Percentiles rank a stretch among this genome's conserved stretches.
phyloP scores from a whole-genome alignment of 2,329 filamentous ascomycete genomes.

The Acephala macrosclerotiorum region DNA sequence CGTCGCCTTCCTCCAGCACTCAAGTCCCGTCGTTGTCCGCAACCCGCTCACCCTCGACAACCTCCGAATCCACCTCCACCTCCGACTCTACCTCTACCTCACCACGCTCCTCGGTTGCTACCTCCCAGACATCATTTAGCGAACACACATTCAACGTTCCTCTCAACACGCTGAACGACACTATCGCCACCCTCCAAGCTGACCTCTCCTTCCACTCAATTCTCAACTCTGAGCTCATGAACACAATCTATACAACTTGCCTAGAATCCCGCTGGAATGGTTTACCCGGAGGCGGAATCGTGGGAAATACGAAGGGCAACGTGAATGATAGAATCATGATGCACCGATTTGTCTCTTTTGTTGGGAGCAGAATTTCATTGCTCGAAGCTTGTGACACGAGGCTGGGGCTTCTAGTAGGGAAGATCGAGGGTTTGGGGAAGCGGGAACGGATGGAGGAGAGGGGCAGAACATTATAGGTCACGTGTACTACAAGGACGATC shows the following conservation, averaged over 20 bases:
- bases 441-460: background rate
- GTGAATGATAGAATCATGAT: slow-evolving; percentile 3
- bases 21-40: background rate
- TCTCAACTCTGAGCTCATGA: background rate
- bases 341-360: background rate
- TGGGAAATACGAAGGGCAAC: background rate
- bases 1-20: background rate
- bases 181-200: background rate
- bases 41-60: too few species aligned
- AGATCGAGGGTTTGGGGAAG: background rate
- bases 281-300: background rate
- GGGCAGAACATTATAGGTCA: background rate
- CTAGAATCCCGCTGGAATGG: background rate
- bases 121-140: background rate
- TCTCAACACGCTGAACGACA: background rate
- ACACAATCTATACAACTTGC: background rate
- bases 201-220: background rate
- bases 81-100: background rate
- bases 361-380: background rate
- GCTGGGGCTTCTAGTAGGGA: background rate
- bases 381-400: background rate
- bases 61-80: background rate
- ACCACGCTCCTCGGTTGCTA: background rate
- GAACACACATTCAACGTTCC: background rate
- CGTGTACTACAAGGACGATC: background rate